Evolutionary conservation across 2,329 filamentous ascomycete species (phyloP).

Genomic region (Fusarium sp.): DNA sequence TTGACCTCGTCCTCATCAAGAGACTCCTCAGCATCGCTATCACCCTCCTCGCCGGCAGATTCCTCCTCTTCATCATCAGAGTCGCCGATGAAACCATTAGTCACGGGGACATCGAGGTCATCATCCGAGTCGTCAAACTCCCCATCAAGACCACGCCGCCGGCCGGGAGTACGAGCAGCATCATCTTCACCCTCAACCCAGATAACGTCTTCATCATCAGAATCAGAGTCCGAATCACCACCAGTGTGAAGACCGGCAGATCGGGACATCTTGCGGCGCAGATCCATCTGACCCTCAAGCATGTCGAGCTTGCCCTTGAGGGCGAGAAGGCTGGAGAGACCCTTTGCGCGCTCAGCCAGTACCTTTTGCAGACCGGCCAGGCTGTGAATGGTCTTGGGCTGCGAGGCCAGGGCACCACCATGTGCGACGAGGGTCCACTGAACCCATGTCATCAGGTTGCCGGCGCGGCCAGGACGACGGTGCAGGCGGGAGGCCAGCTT

Average conservation of each 20-base stretch:
- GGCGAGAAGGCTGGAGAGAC: slow-evolving; percentile 83
- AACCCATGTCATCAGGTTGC: slow-evolving; percentile 92
- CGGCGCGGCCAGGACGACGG: slow-evolving; percentile 87
- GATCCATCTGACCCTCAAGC: slow-evolving; percentile 87
- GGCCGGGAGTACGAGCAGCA: slow-evolving; percentile 63
- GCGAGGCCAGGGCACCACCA: slow-evolving; percentile 88
- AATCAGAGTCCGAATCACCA: slow-evolving; percentile 61
- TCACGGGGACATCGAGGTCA: slow-evolving; percentile 67
- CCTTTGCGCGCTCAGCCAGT: slow-evolving; percentile 85
- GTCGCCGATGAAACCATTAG: slow-evolving; percentile 67
- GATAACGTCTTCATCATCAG: slow-evolving; percentile 77
- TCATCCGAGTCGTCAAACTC: slow-evolving; percentile 61
- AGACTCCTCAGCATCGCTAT: slow-evolving; percentile 58
- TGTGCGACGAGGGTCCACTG: slow-evolving; percentile 95
- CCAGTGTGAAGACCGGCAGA: slow-evolving; percentile 54
- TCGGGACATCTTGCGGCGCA: slow-evolving; percentile 77
- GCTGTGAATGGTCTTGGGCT: slow-evolving; percentile 83
- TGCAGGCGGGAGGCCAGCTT: slow-evolving; percentile 90
- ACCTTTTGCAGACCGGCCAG: slow-evolving; percentile 86
- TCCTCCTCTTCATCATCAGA: slow-evolving; percentile 70
- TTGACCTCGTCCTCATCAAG: slow-evolving; percentile 70
- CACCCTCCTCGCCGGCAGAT: slow-evolving; percentile 56
- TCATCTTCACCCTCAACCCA: slow-evolving; percentile 90
- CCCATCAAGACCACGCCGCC: slow-evolving; percentile 51
- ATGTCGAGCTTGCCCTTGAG: slow-evolving; percentile 97